Conservation (phyloP, 2,329 filamentous ascomycete species). For the Rosellinia necatrix region DNA sequence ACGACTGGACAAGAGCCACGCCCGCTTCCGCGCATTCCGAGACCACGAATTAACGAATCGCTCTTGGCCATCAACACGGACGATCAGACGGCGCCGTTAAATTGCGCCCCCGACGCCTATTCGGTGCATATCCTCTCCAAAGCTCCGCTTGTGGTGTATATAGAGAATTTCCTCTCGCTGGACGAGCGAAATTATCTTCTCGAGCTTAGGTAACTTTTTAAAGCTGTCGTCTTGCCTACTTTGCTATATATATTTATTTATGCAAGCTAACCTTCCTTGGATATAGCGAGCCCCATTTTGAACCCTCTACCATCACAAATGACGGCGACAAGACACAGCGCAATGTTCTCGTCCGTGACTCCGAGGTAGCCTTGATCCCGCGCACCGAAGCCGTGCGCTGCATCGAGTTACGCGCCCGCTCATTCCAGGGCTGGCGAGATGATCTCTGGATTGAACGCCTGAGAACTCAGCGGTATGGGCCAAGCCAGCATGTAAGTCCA, state of each 20-base stretch:
- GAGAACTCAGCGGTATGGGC: slow-evolving; percentile 55
- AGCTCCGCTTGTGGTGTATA: slow-evolving; percentile 58
- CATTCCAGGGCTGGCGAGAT: slow-evolving; percentile 57
- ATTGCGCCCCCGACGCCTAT: slow-evolving; percentile 50
- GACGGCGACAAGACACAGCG: slow-evolving; percentile 49
- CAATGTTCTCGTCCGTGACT: slow-evolving; percentile 54
- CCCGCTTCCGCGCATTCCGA: slow-evolving; percentile 44
- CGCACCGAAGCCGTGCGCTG: slow-evolving; percentile 46
- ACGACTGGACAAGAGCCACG: slow-evolving; percentile 35
- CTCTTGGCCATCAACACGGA: slow-evolving; percentile 53
- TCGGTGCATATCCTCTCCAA: slow-evolving; percentile 53
- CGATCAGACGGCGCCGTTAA: slow-evolving; percentile 40
- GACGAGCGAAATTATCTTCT: slow-evolving; percentile 53
- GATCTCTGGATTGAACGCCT: slow-evolving; percentile 58
- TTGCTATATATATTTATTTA: background rate
- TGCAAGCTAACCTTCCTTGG: slow-evolving; percentile 5
- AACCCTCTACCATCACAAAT: slow-evolving; percentile 55
- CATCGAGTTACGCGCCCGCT: slow-evolving; percentile 26
- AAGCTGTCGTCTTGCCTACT: background rate
- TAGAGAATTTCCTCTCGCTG: slow-evolving; percentile 55
- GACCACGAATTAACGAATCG: slow-evolving; percentile 55
- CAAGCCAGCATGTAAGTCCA: slow-evolving; percentile 46
- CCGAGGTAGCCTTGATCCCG: slow-evolving; percentile 56
- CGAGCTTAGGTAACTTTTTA: slow-evolving; percentile 52
- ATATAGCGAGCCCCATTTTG: slow-evolving; percentile 52